These are phyloP conservation scores for Termitomyces sp. DNA, from an alignment of 768 basidiomycete genomes.

Conservation along the genomic window DNA sequence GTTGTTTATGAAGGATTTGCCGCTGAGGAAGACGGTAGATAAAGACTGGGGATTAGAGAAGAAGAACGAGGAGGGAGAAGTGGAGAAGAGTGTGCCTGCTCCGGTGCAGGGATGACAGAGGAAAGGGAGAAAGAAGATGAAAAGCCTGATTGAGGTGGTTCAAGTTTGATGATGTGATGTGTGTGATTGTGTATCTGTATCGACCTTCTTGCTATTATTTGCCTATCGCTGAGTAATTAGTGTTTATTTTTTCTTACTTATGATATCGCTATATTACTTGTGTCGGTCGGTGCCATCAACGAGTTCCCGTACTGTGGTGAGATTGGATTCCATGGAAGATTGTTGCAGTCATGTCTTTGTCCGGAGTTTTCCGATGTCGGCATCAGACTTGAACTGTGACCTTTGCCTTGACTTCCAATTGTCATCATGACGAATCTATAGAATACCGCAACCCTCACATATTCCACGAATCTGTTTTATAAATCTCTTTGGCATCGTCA, in stretches of 20 bases:
- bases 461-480: too few relatives aligned
- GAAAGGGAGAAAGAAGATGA: neutral
- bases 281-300: too few relatives aligned
- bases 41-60: slow-evolving; percentile 7
- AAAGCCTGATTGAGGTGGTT: neutral
- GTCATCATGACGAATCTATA: too few relatives aligned
- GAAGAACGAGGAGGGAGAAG: neutral
- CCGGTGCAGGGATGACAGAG: neutral
- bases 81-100: neutral
- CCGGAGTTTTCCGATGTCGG: too few relatives aligned
- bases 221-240: neutral
- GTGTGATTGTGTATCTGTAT: too few relatives aligned
- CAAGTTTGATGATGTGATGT: neutral
- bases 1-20: slow-evolving; percentile 4
- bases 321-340: too few relatives aligned
- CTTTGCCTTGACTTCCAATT: too few relatives aligned
- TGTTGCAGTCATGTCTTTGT: too few relatives aligned
- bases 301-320: too few relatives aligned
- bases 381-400: too few relatives aligned
- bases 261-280: neutral
- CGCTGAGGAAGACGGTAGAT: slow-evolving; percentile 6
- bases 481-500: too few relatives aligned
- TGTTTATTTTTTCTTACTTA: neutral
- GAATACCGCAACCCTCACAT: too few relatives aligned
- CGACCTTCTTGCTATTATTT: neutral